Evolutionary conservation across 805 yeast genomes (phyloP).

Genomic region (Tetrapisispora taiwanensis): DNA sequence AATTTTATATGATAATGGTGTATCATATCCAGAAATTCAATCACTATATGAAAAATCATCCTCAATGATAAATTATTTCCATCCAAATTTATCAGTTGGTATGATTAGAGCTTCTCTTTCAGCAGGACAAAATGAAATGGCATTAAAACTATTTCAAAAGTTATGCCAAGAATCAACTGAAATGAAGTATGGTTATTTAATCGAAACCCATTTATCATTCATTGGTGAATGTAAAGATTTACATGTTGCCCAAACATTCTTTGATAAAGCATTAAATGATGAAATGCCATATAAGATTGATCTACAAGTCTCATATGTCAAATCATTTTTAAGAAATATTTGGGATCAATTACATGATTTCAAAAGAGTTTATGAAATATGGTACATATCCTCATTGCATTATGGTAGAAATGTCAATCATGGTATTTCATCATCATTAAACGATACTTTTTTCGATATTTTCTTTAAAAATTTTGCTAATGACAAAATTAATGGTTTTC

Average conservation of each 20-base stretch:
- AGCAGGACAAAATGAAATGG: slow-evolving; percentile 51
- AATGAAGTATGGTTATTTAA: slow-evolving; percentile 33
- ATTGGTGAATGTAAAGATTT: slow-evolving; percentile 66
- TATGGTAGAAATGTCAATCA: slow-evolving; percentile 43
- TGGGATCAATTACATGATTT: slow-evolving; percentile 45
- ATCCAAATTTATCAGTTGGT: slow-evolving; percentile 45
- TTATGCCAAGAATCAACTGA: slow-evolving; percentile 32
- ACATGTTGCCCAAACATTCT: slow-evolving; percentile 56
- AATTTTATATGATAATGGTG: slow-evolving; percentile 45
- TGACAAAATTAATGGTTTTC: slow-evolving; percentile 41
- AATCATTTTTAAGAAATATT: slow-evolving; percentile 47
- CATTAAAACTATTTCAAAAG: slow-evolving; percentile 48
- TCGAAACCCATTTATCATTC: slow-evolving; percentile 63
- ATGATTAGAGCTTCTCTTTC: slow-evolving; percentile 59
- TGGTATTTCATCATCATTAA: slow-evolving; percentile 58
- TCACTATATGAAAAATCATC: slow-evolving; percentile 38
- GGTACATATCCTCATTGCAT: slow-evolving; percentile 48
- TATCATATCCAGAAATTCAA: slow-evolving; percentile 48
- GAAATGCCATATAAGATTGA: slow-evolving; percentile 61
- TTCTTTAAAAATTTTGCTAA: slow-evolving; percentile 47
- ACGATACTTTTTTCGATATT: slow-evolving; percentile 51
- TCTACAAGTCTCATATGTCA: slow-evolving; percentile 60
- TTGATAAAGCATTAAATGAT: slow-evolving; percentile 52
- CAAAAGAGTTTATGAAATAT: slow-evolving; percentile 43
- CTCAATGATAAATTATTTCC: slow-evolving; percentile 13